Conservation (phyloP, 306 rosid genomes). For the Vigna mungo region DNA sequence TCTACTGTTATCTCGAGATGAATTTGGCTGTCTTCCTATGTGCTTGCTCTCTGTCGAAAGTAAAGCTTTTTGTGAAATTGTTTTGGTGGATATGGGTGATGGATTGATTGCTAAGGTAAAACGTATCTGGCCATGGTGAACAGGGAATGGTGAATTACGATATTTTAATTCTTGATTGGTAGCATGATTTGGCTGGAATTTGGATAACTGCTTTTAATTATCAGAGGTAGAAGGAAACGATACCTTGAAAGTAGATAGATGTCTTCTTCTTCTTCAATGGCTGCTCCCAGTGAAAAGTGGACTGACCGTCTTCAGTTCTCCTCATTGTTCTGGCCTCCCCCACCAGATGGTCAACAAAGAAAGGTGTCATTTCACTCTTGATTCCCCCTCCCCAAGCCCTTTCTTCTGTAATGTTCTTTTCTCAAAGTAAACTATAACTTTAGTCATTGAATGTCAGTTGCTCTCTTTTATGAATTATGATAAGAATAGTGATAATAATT, state of each 20-base stretch:
- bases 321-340: conserved; percentile 92
- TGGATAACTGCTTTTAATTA: conserved; percentile 40
- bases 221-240: conserved; percentile 37
- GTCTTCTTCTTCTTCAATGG: conserved; percentile 56
- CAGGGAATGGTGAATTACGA: conserved; percentile 65
- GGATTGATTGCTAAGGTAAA: conserved; percentile 32
- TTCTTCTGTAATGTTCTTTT: not conserved
- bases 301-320: conserved; percentile 74
- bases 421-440: not conserved
- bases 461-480: conserved; percentile 2
- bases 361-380: conserved; percentile 56
- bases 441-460: not conserved
- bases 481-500: not conserved
- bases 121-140: conserved; percentile 38
- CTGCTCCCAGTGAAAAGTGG: conserved; percentile 74
- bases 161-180: conserved; percentile 69
- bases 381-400: not conserved
- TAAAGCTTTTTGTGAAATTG: not conserved
- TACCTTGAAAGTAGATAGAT: conserved; percentile 38
- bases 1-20: conserved; percentile 41
- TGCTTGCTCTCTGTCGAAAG: conserved; percentile 29
- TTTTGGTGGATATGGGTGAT: conserved; percentile 18
- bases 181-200: conserved; percentile 54
- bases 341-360: conserved; percentile 67
- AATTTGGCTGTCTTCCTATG: conserved; percentile 19